Evolutionary conservation across 495 filamentous ascomycete species (phyloP), one percentile per base, ranked within the genome.

Genomic region (Physcia stellaris): DNA sequence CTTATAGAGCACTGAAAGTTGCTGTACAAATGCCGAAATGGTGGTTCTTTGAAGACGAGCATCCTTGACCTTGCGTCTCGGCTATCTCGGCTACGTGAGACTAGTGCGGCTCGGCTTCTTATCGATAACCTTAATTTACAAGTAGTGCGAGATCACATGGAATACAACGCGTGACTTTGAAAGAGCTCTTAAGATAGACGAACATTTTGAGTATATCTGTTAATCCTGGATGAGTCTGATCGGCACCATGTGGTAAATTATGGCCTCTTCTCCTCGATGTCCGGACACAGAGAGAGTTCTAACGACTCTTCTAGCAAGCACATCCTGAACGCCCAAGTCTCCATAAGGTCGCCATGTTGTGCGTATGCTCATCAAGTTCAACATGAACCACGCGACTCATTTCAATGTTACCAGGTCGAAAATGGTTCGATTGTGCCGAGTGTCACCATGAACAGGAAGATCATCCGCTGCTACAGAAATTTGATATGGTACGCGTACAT

Each of bases 371-470:
- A 36, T 34, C 13, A 28, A 4, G 5, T 35, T 35, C 42, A 26
- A 5, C 24, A 27, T 26, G 22, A 13, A 32, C 13, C 22, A 32
- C 30, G 20, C 33, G 21, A 22, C 37, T 17, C 15, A 19, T 6
- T 31, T 12, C 39, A 42, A 17, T 31, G 29, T n/a, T 31, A 48
- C 29, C 12, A 90, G 84, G 84, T 66, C 69, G 76, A 31, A 94
- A 94, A 72, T 96, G 90, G 90, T 96, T 94, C 64, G 92, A 96
- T 61, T 98, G 92, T 62, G 83, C 85, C 40, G 82, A 94, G 56
- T 98, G 90, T 62, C 90, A 98, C 66, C 66, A 66, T 26, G 90
- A 95, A 49, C 63, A 73, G 38, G 81, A 87, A 53, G 55, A 65
- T 26, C 90, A 98, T 55, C 54, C 66, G 27, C 74, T 98, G 30